Evolutionary conservation across 345 rosid genomes (phyloP), one percentile per base, ranked within the genome.

Genomic region (Hypericum perforatum): DNA sequence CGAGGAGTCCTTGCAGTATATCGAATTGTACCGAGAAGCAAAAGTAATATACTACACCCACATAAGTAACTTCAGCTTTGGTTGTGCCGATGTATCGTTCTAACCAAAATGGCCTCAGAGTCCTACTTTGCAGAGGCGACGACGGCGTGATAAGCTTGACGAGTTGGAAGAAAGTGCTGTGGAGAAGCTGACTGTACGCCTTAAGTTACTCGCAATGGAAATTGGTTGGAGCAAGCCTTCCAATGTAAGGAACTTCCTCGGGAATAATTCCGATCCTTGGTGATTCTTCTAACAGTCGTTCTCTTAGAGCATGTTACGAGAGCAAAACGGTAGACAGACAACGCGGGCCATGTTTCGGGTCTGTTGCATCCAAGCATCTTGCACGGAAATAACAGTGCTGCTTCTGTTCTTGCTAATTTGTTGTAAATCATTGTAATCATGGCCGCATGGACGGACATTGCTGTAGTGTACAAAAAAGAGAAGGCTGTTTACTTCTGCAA

Each of bases 191-290:
- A 66, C 74, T 62, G 48, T 62, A 8, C 82, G 82, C 58, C 90
- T 83, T 52, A 45, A 70, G 45, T 80, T 83, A 59, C 70, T 83
- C 45, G 63, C 58, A 39, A 80, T 70, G 86, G 86, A 83, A 56
- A 78, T 59, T 7, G 84, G 86, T 37, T 78, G 86, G 86, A 72
- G 76, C 67, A 55, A 45, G 62, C 73, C 76, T 15, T 57, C 74
- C 11, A 46, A 68, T 45, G 62, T 32, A 29, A 72, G 81, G 60
- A 79, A 74, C 53, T 79, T 76, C 65, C 77, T 72, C 9, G 76
- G 80, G 39, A 76, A 68, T 56, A 75, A 68, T 50, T 63, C 84
- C 7, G 90, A 80, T 47, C 84, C 90, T 9, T 80, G 90, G 84
- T 81, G 32, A 22, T 4, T 22, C 32, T 1, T 22, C 32, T n/a